phyloP scores from a whole-genome alignment of 2,329 filamentous ascomycete species.

The Didymella lethalis region DNA sequence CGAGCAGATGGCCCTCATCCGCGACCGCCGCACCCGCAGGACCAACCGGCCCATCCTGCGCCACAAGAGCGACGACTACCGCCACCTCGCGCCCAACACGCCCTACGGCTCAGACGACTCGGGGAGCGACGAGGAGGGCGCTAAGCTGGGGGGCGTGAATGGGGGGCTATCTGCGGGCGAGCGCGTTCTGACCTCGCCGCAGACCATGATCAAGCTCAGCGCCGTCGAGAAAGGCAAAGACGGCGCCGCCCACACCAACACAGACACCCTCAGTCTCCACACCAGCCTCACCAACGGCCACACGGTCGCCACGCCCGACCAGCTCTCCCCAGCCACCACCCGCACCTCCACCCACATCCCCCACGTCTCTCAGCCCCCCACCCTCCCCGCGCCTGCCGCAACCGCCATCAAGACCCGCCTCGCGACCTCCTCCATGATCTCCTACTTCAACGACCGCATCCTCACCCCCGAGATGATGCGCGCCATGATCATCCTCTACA shows the following conservation, averaged over 20 bases:
- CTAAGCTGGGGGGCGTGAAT: conserved; percentile 21
- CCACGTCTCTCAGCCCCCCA: conserved; percentile 24
- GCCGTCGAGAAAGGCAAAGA: conserved; percentile 36
- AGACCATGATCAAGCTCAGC: conserved; percentile 49
- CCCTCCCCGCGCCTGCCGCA: conserved; percentile 48
- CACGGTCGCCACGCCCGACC: conserved; percentile 34
- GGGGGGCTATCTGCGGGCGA: conserved; percentile 30
- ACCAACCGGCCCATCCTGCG: conserved; percentile 81
- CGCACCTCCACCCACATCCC: conserved; percentile 30
- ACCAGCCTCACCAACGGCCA: conserved; percentile 34
- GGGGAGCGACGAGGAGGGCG: conserved; percentile 55
- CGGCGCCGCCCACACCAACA: not conserved
- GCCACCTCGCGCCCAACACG: conserved; percentile 79
- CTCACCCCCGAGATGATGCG: conserved; percentile 98
- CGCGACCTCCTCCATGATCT: conserved; percentile 95
- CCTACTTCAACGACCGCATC: conserved; percentile 95
- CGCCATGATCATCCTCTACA: conserved; percentile 97
- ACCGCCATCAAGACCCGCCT: conserved; percentile 79
- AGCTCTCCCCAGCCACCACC: conserved; percentile 23
- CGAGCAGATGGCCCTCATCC: conserved; percentile 93
- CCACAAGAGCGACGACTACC: conserved; percentile 89
- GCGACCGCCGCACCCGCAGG: conserved; percentile 78
- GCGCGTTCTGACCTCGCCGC: conserved; percentile 41
- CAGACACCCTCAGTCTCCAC: conserved; percentile 35
- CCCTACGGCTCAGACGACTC: conserved; percentile 83